Evolutionary conservation across 495 filamentous ascomycete species (phyloP), one percentile per base, ranked within the genome.

Genomic region (Letharia lupina): DNA sequence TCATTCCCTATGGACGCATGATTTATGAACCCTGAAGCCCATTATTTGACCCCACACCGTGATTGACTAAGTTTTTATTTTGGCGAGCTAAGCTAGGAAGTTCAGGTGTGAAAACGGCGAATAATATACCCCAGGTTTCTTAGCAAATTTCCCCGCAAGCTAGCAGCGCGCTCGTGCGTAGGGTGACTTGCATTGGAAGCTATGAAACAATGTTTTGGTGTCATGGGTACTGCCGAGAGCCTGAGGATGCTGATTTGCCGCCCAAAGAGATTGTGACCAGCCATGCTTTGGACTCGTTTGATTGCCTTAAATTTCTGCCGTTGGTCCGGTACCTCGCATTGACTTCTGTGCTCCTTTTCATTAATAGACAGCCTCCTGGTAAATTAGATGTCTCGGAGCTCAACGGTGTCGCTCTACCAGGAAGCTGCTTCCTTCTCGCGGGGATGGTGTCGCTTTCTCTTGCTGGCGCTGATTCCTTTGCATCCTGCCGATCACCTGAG

Each of bases 1-100:
- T 65, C 63, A 65, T 35, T n/a, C 41, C 45, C 16, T 45, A 28
- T 23, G 56, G 41, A 42, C 63, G 63, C 63, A 65, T 65, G 63
- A 65, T 65, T 39, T 9, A 48, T 57, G 16, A 20, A 28, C 54
- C 52, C 83, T 81, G 78, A 20, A 72, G 44, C 74, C 74, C 50
- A 62, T 65, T 8, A 57, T 37, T 18, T 35, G 52, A 56, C 39
- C 54, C 54, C 52, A 13, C 13, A 33, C 52, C 28, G 31, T 33
- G 28, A 56, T 56, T 54, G 50, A 39, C 37, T 39, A 39, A 4
- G 37, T 39, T 28, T 28, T 28, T 0, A 0, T 28, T 28, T 28
- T 28, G 23, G 1, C 23, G 23, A 28, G 23, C 23, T 28, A 28
- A 28, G 23, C 23, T 28, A 28, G 23, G 23, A 28, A 28, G 23